Evolutionary conservation across 768 basidiomycete species (phyloP), one percentile per base, ranked within the genome.

Genomic region (Tulasnella sp.): DNA sequence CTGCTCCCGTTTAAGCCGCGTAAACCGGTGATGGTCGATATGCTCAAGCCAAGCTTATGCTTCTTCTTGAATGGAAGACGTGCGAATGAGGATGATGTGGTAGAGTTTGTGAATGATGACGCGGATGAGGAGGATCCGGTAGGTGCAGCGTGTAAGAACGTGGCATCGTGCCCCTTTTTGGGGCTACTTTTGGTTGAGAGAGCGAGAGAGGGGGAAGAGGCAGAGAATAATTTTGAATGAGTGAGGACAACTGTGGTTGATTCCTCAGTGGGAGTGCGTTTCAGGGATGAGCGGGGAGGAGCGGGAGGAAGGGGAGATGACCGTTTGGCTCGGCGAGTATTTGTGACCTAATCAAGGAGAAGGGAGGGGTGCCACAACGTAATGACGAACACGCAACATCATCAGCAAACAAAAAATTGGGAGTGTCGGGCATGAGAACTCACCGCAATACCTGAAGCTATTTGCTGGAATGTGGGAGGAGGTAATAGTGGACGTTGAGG

Each of bases 391-490:
- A 37, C 27, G 20, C 34, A 37, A 27, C 12, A 39, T 37, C 37
- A 48, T 37, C 20, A 37, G 46, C 8, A 16, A 16, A 25, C 24
- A 25, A 48, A 5, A 19, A 35, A n/a, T n/a, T n/a, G n/a, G n/a
- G n/a, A n/a, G n/a, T n/a, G n/a, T n/a, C n/a, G n/a, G n/a, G n/a
- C n/a, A n/a, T n/a, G n/a, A n/a, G n/a, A 34, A 48, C 47, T 48
- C 35, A 48, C 47, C 27, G 47, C 47, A 19, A 48, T 37, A 1
- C 47, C 47, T 13, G 47, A 48, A 35, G 47, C 47, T 15, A 48
- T 48, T 19, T 48, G 47, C 20, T 48, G 31, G 24, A 48, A 48
- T 4, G 47, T 48, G 19, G 47, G 47, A n/a, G 47, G 27, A 10
- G 47, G 32, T 25, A 48, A 22, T 19, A 48, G 47, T 19, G 47